Evolutionary conservation across 108 stramenopile genomes (phyloP).

Genomic region (Pseudonitzschia multistriata): DNA sequence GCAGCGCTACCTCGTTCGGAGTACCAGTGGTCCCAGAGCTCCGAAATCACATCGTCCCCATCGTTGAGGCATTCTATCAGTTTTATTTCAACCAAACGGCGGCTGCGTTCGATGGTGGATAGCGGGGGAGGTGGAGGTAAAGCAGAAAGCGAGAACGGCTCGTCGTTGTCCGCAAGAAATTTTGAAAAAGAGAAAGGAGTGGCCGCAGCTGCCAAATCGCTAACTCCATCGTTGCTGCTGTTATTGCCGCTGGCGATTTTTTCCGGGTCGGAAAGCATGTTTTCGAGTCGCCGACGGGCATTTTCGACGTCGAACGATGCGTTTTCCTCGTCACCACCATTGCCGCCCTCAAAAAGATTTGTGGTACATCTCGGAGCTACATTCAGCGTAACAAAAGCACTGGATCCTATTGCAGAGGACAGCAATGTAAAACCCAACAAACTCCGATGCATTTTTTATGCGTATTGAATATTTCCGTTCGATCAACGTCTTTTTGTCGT

Average conservation of each 20-base stretch:
- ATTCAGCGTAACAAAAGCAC: not conserved
- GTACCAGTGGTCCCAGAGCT: slow-evolving; percentile 57
- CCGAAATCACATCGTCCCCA: slow-evolving; percentile 31
- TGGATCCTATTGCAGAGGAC: not conserved
- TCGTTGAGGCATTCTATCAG: slow-evolving; percentile 25
- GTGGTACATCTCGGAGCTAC: not conserved
- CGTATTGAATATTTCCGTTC: not conserved
- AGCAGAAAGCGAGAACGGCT: slow-evolving; percentile 11
- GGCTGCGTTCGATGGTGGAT: slow-evolving; percentile 43
- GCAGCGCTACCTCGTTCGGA: slow-evolving; percentile 48
- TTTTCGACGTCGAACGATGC: slow-evolving; percentile 34
- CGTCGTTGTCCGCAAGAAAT: not conserved
- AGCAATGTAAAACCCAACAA: too few relatives aligned
- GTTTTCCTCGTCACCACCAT: not conserved
- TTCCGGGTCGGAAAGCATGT: slow-evolving; percentile 4
- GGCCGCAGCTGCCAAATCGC: not conserved
- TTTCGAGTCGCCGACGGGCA: slow-evolving; percentile 32
- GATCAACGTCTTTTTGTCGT: not conserved
- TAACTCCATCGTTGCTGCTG: not conserved
- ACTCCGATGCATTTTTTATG: too few relatives aligned
- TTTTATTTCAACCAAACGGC: slow-evolving; percentile 42
- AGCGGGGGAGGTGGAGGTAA: slow-evolving; percentile 47
- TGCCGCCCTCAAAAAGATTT: not conserved
- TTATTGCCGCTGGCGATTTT: not conserved
- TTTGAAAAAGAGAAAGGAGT: not conserved